Base-by-base conservation (phyloP, 768 basidiomycete genomes). In the Suillus subaureus region DNA sequence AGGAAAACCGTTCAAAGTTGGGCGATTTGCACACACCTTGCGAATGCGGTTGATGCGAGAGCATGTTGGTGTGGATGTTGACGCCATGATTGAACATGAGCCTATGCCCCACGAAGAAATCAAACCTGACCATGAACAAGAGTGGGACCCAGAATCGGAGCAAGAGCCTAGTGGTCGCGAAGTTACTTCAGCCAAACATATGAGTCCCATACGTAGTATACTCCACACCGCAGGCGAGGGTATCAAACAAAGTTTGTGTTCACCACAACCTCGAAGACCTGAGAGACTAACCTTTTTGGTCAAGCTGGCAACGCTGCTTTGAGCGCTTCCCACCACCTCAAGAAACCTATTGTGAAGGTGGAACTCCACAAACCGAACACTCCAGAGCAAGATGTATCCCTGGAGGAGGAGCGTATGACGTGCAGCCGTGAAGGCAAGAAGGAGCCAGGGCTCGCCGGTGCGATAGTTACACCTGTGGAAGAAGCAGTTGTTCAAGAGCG, bases 41-140 rank as follows among this genome's bases (percentile, higher is more conserved):
- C 90, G 97, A 7, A 84, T 99, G 55, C 88, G 97, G 21, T 81
- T 99, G 66, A 99, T 99, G 97, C 85, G 92, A 68, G 97, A 99
- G 73, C 97, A 99, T 74, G 82, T 97, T 65, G 97, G 97, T 3
- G 83, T 99, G 64, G 95, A 99, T 74, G 96, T 98, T 37, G 97
- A 99, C 73, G 84, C 87, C 2, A 80, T 97, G 70, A 85, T 87
- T 52, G 91, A 95, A 69, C 91, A 92, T 61, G 89, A 92, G 61
- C 77, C 89, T 23, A 86, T 85, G 83, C 77, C 80, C 2, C 75
- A 80, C 26, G 82, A 87, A 8, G 84, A 89, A 16, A 74, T 82
- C 9, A 81, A 82, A 62, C 72, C 81, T 4, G 81, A 83, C 62
- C 74, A 84, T 68, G 82, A 85, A 55, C 82, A 88, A 69, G 82